phyloP scores from a whole-genome alignment of 1,139 yeast species.

The Geotrichum klebahnii region DNA sequence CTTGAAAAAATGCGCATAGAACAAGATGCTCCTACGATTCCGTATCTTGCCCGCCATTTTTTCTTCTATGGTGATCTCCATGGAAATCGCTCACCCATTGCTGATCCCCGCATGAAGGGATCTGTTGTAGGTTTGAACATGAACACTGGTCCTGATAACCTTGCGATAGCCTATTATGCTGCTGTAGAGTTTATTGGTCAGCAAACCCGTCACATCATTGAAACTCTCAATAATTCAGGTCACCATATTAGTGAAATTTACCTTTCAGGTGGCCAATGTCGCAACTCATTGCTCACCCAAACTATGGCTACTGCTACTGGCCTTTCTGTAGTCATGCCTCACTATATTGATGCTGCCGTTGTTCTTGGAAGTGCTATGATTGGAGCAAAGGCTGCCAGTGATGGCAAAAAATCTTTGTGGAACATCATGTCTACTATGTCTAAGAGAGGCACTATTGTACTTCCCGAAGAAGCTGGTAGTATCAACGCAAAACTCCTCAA shows the following conservation, averaged over 20 bases:
- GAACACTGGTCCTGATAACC: slow-evolving; percentile 79
- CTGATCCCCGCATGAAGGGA: slow-evolving; percentile 93
- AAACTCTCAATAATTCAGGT: slow-evolving; percentile 74
- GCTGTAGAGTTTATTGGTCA: slow-evolving; percentile 97
- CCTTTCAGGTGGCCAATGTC: slow-evolving; percentile 95
- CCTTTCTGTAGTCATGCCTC: slow-evolving; percentile 85
- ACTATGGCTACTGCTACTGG: slow-evolving; percentile 90
- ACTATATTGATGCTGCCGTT: slow-evolving; percentile 94
- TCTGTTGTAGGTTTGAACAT: slow-evolving; percentile 86
- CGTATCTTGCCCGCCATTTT: slow-evolving; percentile 73
- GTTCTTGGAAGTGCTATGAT: slow-evolving; percentile 92
- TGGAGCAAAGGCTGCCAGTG: slow-evolving; percentile 82
- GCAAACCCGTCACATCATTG: slow-evolving; percentile 92
- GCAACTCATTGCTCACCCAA: slow-evolving; percentile 84
- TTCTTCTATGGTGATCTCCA: slow-evolving; percentile 95
- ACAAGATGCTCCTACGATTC: slow-evolving; percentile 61
- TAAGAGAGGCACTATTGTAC: slow-evolving; percentile 73
- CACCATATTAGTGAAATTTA: slow-evolving; percentile 71
- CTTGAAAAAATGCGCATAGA: slow-evolving; percentile 64
- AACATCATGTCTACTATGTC: slow-evolving; percentile 78
- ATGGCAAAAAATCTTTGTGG: slow-evolving; percentile 54
- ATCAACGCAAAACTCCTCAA: slow-evolving; percentile 68
- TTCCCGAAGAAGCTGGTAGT: slow-evolving; percentile 54
- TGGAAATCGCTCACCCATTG: slow-evolving; percentile 94
- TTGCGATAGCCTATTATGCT: slow-evolving; percentile 81